Evolutionary conservation across 768 basidiomycete genomes (phyloP).

Genomic region (Termitomyces bulborhizus): DNA sequence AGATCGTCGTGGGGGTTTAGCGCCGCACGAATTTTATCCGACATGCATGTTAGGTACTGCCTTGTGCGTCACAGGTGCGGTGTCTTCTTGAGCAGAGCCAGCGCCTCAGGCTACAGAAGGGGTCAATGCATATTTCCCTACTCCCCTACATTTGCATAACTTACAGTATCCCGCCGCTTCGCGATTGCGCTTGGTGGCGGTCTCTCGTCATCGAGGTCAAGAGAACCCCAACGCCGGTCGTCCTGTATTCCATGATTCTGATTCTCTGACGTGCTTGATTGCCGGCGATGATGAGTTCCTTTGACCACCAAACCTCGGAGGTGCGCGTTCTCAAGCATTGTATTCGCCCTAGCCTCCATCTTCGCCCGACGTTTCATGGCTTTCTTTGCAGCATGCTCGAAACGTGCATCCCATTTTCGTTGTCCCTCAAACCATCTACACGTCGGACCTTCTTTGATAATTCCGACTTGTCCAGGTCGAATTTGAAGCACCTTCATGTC

Average conservation of each 20-base stretch:
- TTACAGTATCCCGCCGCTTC: conserved; percentile 29
- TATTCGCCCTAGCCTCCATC: conserved; percentile 38
- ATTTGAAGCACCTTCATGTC: conserved; percentile 51
- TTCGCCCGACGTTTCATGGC: conserved; percentile 38
- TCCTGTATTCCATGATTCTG: conserved; percentile 26
- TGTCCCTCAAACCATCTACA: conserved; percentile 58
- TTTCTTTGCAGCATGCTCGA: conserved; percentile 30
- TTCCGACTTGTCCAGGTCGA: conserved; percentile 50
- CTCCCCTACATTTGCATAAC: neutral
- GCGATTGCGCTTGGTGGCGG: conserved; percentile 73
- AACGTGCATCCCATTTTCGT: conserved; percentile 55
- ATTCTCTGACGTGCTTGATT: neutral
- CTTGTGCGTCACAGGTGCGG: conserved; percentile 45
- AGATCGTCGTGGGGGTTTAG: neutral
- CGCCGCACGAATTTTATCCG: conserved; percentile 30
- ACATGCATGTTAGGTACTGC: conserved; percentile 41
- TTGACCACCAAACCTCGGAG: conserved; percentile 28
- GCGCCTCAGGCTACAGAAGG: conserved; percentile 37
- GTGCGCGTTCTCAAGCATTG: conserved; percentile 37
- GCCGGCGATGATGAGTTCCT: neutral
- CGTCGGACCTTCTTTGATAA: conserved; percentile 69
- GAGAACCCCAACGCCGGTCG: conserved; percentile 23
- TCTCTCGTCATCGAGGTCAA: conserved; percentile 54
- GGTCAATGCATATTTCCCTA: neutral
- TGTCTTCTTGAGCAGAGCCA: conserved; percentile 50